A percentile compares a stretch with the other conserved stretches of the same genome.
phyloP scores from a whole-genome alignment of 805 yeast genomes.

The Candida bentonensis region DNA sequence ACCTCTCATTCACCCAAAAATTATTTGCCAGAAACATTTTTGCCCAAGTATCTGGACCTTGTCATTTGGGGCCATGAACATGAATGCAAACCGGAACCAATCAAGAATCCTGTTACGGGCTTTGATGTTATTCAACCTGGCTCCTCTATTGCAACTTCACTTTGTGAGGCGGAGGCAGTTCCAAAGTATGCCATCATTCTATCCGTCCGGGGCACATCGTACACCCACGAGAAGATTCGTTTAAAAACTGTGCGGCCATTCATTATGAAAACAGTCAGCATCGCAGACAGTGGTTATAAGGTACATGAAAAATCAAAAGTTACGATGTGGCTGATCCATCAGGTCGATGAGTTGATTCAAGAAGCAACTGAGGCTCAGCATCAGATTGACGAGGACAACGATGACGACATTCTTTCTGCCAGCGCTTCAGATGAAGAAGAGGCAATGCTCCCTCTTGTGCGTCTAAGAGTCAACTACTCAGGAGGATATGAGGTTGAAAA shows the following conservation, averaged over 20 bases:
- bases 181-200: constrained; percentile 64
- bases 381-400: constrained; percentile 16
- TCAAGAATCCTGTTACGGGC: constrained; percentile 35
- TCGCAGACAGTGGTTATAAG: constrained; percentile 42
- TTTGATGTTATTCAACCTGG: constrained; percentile 86
- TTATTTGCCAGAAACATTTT: constrained; percentile 68
- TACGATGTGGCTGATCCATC: constrained; percentile 39
- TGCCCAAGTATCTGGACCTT: constrained; percentile 71
- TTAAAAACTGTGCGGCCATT: constrained; percentile 73
- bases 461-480: constrained; percentile 75
- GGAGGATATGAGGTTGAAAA: constrained; percentile 90
- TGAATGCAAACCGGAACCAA: constrained; percentile 69
- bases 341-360: constrained; percentile 54
- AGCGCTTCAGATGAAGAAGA: constrained; percentile 20
- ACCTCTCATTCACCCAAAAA: constrained; percentile 66
- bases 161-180: constrained; percentile 71
- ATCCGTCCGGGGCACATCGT: constrained; percentile 24
- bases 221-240: constrained; percentile 39
- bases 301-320: constrained; percentile 48
- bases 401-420: constrained; percentile 5
- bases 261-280: constrained; percentile 48
- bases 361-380: constrained; percentile 41
- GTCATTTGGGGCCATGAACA: constrained; percentile 98
- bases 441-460: constrained; percentile 68
- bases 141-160: constrained; percentile 82